Base-by-base conservation (phyloP, 257 asterid species). In the Ophiorrhiza pumila region DNA sequence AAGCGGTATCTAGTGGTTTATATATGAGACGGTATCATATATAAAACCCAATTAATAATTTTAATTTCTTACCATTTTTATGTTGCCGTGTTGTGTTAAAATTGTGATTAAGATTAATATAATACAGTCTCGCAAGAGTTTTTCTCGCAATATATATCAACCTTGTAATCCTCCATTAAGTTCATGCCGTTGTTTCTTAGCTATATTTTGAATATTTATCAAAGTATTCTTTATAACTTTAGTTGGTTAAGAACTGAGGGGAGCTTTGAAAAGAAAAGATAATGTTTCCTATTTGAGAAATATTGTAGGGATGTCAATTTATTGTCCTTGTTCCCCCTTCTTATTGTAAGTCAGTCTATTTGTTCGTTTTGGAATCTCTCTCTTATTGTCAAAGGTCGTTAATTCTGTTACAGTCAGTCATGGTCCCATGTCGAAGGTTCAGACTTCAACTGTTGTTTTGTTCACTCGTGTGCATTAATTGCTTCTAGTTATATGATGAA, bases 401-500 rank as follows among this genome's bases (percentile, higher is more conserved):
- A 79, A 64, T 74, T 79, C 83, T 69, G 83, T 76, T 79, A 56
- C 53, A 15, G 74, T 69, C 63, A 45, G 14, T 62, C 60, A 66
- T 60, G 43, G 79, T 56, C 74, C 46, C 31, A 68, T 65, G 37
- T 45, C 52, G 34, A 56, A 45, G 57, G 62, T 43, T 67, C 69
- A 22, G 41, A 65, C 43, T 29, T 59, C 68, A 32, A 59, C 59
- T 72, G 69, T 59, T 32, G 75, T 60, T 39, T 37, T 63, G 62
- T 52, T 17, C 39, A 50, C 46, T 53, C 77, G 20, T 27, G 41
- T 42, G 2, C 27, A 20, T 23, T n/a, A n/a, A n/a, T n/a, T 37
- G 35, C 39, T 56, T 18, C 20, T 23, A 34, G 47, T 56, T 53
- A 53, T 46, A 45, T 15, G 10, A 27, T 66, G n/a, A n/a, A n/a